Evolutionary conservation across 768 basidiomycete species (phyloP), one percentile per base, ranked within the genome.

Genomic region (Amanita fuliginea): DNA sequence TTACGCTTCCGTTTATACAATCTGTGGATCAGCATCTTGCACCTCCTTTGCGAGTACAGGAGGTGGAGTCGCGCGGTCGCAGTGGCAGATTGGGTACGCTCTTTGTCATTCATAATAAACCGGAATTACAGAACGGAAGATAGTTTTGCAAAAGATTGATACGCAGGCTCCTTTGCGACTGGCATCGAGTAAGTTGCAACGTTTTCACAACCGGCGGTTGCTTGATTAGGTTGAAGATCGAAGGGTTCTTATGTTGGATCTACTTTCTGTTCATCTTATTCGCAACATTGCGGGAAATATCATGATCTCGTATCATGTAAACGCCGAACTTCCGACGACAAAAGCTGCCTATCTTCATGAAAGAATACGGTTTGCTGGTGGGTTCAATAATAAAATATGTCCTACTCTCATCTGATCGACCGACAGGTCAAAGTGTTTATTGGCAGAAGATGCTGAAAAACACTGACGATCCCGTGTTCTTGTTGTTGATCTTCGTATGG

Each of bases 401-500:
- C 21, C 22, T 36, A n/a, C 6, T 37, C 30, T 7, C 13, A 22
- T 48, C 36, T 32, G 37, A 56, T 24, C 44, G 28, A 19, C 49
- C 47, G 32, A 50, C 56, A 54, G 71, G 71, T 13, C 64, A 68
- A 43, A 70, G 67, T 51, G 73, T 75, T 9, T 74, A 75, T 54
- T 76, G 74, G 72, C 66, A 67, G 51, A 67, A 62, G 35, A 65
- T 70, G 32, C 64, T 71, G 46, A 54, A 59, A 54, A 62, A 61
- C 41, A 68, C 73, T 1, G 60, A 61, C 1, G 80, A 81, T 55
- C 76, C 78, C 0, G 80, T 79, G 0, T 77, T 80, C 50, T 53
- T 79, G 0, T 61, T 81, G 19, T 57, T 81, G 19, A 68, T 74
- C 7, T 70, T 72, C 37, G 59, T 81, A 18, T 81, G 79, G 80